Evolutionary conservation across 2,329 filamentous ascomycete species (phyloP), one percentile per base, ranked within the genome.

Genomic region (Venturia carpophila): DNA sequence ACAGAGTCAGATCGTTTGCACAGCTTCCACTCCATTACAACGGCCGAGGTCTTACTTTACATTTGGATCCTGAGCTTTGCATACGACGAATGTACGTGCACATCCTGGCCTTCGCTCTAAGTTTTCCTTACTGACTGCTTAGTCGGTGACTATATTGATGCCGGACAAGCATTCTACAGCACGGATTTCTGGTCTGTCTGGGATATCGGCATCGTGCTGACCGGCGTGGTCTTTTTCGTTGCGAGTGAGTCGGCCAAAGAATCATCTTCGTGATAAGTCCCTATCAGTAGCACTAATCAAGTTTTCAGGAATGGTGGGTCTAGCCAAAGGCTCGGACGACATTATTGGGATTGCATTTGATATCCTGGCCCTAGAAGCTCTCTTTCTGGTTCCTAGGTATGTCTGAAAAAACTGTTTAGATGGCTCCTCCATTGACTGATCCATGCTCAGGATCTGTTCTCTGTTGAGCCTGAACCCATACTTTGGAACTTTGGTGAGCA

Each of bases 31-130:
- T 79, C 80, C 37, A 84, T 96, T 64, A 91, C 88, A 0, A 72
- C 80, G 0, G 79, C 87, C 21, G 92, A 97, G 73, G 77, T 88
- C 1, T 72, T 90, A 19, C 82, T 97, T 52, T 94, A 93, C 73
- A 75, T 96, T 62, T 96, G 91, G 89, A 88, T 96, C 69, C 86
- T 87, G 5, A 89, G 91, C 9, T 96, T 96, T 77, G 86, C 89
- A 47, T 95, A 94, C 71, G 92, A 96, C 69, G 92, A 92, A 75
- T 79, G 63, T 65, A 56, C 47, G 55, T 43, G 6, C 15, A 58
- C 4, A 49, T 4, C 56, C 15, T 43, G 34, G 52, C 15, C 19
- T 34, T 3, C 21, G 10, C 27, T 13, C 11, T 17, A 9, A n/a
- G 1, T 30, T 24, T 24, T n/a, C 3, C 24, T 4, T 64, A 19